A percentile compares a stretch with the other conserved stretches of the same genome.
These are phyloP conservation scores for Colletotrichum incanum DNA, from an alignment of 2,329 filamentous ascomycete species.

Conservation along the genomic window DNA sequence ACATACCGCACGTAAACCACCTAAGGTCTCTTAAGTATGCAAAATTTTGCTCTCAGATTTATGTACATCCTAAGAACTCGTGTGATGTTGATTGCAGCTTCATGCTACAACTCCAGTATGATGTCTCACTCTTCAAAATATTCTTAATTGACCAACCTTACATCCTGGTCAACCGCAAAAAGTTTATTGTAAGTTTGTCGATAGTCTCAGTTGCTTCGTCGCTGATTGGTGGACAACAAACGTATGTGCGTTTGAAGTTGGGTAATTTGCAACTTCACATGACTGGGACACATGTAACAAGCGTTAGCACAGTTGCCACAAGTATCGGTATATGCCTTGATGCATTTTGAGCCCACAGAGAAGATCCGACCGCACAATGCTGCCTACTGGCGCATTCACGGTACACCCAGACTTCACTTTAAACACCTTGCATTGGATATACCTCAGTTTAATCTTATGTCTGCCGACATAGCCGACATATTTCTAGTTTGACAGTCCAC, in stretches of 20 bases:
- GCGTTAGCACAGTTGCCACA: too few relatives aligned
- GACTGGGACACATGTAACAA: too few relatives aligned
- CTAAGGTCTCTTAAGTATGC: not conserved
- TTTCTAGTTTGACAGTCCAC: not conserved
- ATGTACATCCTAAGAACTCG: not conserved
- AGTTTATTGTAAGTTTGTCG: not conserved
- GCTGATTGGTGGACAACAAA: too few relatives aligned
- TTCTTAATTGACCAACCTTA: rapidly evolving
- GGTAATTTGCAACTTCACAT: too few relatives aligned
- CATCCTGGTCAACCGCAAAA: not conserved
- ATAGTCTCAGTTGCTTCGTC: too few relatives aligned
- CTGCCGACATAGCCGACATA: not conserved
- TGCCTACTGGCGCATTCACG: not conserved
- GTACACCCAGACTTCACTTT: not conserved
- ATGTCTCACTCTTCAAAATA: not conserved
- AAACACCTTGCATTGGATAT: not conserved
- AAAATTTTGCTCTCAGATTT: not conserved
- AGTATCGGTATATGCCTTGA: too few relatives aligned
- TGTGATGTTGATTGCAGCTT: not conserved
- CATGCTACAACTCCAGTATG: not conserved
- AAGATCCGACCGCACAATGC: not conserved
- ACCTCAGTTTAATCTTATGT: not conserved
- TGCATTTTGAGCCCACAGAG: not conserved
- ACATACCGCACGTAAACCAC: not conserved
- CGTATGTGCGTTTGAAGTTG: too few relatives aligned